These are phyloP conservation scores for Colletotrichum musae DNA, from an alignment of 2,329 filamentous ascomycete species.

Conservation along the genomic window DNA sequence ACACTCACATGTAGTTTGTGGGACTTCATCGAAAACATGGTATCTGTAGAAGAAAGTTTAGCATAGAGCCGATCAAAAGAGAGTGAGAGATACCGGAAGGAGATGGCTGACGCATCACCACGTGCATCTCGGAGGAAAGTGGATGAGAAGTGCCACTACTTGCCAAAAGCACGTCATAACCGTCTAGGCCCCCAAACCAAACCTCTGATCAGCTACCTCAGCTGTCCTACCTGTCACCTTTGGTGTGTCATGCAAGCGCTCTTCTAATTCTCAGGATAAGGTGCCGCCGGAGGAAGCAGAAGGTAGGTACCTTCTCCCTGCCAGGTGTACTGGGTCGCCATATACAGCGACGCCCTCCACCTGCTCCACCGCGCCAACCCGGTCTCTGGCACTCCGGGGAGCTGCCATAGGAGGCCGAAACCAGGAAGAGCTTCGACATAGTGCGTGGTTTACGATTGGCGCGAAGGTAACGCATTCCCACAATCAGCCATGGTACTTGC, in stretches of 20 bases:
- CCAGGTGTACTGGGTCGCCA: slow-evolving; percentile 49
- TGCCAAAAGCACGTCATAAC: slow-evolving; percentile 5
- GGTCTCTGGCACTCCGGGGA: slow-evolving; percentile 50
- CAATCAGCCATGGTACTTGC: slow-evolving; percentile 33
- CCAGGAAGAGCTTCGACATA: slow-evolving; percentile 43
- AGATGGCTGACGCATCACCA: background rate
- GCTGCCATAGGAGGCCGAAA: slow-evolving; percentile 44
- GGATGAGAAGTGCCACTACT: background rate
- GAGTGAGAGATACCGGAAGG: background rate
- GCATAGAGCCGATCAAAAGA: background rate
- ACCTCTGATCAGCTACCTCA: too few relatives aligned
- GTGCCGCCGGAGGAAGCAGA: slow-evolving; percentile 19
- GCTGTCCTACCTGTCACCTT: too few relatives aligned
- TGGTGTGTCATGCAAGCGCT: too few relatives aligned
- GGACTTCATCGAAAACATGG: background rate
- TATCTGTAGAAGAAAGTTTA: background rate
- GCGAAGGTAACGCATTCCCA: slow-evolving; percentile 37
- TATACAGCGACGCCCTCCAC: slow-evolving; percentile 49
- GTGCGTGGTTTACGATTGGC: slow-evolving; percentile 36
- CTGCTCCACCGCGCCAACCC: slow-evolving; percentile 50
- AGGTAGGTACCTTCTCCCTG: slow-evolving; percentile 6
- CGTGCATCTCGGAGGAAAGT: background rate
- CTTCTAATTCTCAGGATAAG: background rate
- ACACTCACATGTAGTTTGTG: background rate
- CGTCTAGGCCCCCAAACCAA: background rate